Base-by-base conservation (phyloP, 805 yeast species). In the Danielozyma ontarioensis region DNA sequence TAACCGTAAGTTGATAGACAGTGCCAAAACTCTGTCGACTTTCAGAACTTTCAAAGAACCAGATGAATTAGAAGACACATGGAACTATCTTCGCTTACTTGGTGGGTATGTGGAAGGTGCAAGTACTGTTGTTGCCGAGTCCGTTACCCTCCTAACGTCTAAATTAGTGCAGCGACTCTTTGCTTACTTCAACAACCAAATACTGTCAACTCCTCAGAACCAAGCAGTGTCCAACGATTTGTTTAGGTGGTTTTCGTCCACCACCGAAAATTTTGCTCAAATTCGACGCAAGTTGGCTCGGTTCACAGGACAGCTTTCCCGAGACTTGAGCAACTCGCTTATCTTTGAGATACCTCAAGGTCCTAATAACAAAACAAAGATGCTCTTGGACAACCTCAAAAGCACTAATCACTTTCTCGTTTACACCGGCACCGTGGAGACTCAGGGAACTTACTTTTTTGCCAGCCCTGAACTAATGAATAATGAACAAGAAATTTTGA, bases 41-140 rank as follows among this genome's bases (percentile, higher is more conserved):
- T 84, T 85, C 61, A 74, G 88, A 45, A 83, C 95, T 0, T 86
- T 85, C 57, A 86, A 86, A 49, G 97, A 86, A 48, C 89, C 96
- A 1, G 98, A 90, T 45, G 88, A 83, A 50, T 64, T 93, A 31
- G 94, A 87, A 48, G 75, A 70, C 34, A 84, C 84, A 28, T 93
- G 95, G 89, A 70, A 72, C 19, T 79, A 81, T 45, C 64, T 93
- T 43, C 83, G 76, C 45, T 78, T 79, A 45, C 70, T 86, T 23
- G 96, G 97, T 11, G 75, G 72, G 40, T 80, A 73, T 45, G 72
- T 93, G 18, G 88, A 83, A 27, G 83, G 86, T 4, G 90, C 94
- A 18, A 86, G 93, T 26, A 73, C 77, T 4, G 79, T 82, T 12
- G 78, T 90, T 33, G 93, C 96, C 0, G 81, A 80, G 42, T 87